These are phyloP conservation scores for Parmales sp. DNA, from an alignment of 108 stramenopile genomes.

Conservation along the genomic window DNA sequence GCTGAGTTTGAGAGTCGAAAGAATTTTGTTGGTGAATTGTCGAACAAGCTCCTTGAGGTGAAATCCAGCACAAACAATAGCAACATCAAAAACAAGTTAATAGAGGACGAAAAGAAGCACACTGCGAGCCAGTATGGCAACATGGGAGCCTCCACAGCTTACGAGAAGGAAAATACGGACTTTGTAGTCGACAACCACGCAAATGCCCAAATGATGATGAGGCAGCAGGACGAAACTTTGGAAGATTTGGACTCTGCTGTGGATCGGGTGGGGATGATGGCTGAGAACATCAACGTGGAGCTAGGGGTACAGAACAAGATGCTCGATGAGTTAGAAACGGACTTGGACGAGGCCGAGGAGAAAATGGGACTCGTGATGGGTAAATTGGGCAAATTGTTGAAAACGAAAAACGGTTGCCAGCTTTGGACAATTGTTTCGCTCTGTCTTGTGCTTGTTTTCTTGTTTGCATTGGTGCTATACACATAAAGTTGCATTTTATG, in stretches of 20 bases:
- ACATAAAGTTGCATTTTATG: conserved; percentile 24
- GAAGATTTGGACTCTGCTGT: conserved; percentile 71
- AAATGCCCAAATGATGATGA: conserved; percentile 58
- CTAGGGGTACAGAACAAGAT: conserved; percentile 70
- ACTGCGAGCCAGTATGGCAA: not conserved
- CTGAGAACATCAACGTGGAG: conserved; percentile 66
- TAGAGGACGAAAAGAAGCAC: not conserved
- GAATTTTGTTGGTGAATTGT: not conserved
- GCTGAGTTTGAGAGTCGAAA: not conserved
- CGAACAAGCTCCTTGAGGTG: not conserved
- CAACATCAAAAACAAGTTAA: not conserved
- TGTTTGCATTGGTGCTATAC: conserved; percentile 67
- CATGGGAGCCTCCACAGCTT: not conserved
- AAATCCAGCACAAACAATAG: not conserved
- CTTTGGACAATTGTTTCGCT: conserved; percentile 61
- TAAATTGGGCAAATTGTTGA: conserved; percentile 66
- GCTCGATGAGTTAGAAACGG: conserved; percentile 62
- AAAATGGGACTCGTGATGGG: conserved; percentile 77
- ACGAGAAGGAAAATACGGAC: conserved; percentile 23
- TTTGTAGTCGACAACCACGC: conserved; percentile 45
- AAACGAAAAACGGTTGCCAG: conserved; percentile 69
- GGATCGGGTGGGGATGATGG: conserved; percentile 61
- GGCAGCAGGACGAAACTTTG: conserved; percentile 70
- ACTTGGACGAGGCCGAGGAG: conserved; percentile 68
- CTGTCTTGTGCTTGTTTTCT: conserved; percentile 44